phyloP scores from a whole-genome alignment of 352 stramenopile species.

The Elongisporangium anandrum region DNA sequence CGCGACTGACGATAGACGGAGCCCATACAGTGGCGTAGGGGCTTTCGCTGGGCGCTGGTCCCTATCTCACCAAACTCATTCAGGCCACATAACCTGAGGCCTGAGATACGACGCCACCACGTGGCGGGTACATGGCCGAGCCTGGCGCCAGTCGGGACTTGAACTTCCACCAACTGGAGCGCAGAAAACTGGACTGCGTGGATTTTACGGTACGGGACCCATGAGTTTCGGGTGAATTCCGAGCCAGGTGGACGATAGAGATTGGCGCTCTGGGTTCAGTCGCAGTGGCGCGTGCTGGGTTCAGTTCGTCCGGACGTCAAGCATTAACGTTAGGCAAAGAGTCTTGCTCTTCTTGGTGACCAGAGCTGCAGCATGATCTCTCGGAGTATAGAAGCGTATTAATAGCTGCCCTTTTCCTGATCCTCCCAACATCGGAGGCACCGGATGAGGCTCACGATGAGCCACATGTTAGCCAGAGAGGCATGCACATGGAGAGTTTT shows the following conservation, averaged over 20 bases:
- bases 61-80: background rate
- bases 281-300: too few species aligned
- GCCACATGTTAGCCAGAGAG: too few species aligned
- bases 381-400: too few species aligned
- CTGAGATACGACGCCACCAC: background rate
- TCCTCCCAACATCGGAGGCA: too few species aligned
- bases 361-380: too few species aligned
- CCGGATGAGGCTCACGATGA: too few species aligned
- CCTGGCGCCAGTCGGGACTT: background rate
- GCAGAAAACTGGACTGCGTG: background rate
- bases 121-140: background rate
- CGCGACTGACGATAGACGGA: background rate
- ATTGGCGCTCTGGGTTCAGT: background rate
- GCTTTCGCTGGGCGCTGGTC: background rate
- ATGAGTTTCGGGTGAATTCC: background rate
- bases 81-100: background rate
- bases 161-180: background rate
- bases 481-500: too few species aligned
- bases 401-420: too few species aligned
- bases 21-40: background rate
- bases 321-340: too few species aligned
- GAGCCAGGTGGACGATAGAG: background rate
- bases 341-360: too few species aligned
- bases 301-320: background rate
- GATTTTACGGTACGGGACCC: background rate